Conservation (phyloP, 106 monocot species). For the Allium sativum region DNA sequence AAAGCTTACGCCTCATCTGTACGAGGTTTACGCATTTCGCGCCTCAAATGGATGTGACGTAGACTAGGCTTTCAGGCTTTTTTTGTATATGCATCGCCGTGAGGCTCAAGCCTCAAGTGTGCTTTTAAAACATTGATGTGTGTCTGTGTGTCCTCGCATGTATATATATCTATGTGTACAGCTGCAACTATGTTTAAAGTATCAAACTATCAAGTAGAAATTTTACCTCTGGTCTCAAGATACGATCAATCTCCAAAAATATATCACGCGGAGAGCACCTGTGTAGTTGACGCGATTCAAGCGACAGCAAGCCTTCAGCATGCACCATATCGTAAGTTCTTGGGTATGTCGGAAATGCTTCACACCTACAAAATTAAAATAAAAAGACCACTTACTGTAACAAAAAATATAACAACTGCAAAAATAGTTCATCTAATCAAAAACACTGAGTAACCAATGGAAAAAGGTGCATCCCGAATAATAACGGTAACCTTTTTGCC, state of each 20-base stretch:
- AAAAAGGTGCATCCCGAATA: too few relatives aligned
- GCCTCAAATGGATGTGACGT: not conserved
- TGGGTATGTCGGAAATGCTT: constrained; percentile 94
- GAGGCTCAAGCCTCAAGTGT: not conserved
- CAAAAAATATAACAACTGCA: not conserved
- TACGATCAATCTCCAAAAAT: constrained; percentile 86
- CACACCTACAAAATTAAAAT: constrained; percentile 64
- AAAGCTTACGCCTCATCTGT: too few relatives aligned
- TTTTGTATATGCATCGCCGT: not conserved
- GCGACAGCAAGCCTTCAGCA: constrained; percentile 64
- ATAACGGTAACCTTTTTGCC: too few relatives aligned
- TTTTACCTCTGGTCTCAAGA: constrained; percentile 82
- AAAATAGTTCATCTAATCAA: not conserved
- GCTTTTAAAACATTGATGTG: too few relatives aligned
- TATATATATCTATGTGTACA: too few relatives aligned
- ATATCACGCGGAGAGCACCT: constrained; percentile 59
- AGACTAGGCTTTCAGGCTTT: not conserved
- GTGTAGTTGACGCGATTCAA: constrained; percentile 24
- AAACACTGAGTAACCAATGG: not conserved
- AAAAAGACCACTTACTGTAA: not conserved
- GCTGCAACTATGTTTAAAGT: not conserved
- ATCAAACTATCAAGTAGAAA: not conserved
- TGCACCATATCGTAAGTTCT: constrained; percentile 96
- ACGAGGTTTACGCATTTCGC: too few relatives aligned
- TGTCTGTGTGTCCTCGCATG: too few relatives aligned